Evolutionary conservation across 129 eudicot genomes (phyloP).

Genomic region (Sambucus nigra): DNA sequence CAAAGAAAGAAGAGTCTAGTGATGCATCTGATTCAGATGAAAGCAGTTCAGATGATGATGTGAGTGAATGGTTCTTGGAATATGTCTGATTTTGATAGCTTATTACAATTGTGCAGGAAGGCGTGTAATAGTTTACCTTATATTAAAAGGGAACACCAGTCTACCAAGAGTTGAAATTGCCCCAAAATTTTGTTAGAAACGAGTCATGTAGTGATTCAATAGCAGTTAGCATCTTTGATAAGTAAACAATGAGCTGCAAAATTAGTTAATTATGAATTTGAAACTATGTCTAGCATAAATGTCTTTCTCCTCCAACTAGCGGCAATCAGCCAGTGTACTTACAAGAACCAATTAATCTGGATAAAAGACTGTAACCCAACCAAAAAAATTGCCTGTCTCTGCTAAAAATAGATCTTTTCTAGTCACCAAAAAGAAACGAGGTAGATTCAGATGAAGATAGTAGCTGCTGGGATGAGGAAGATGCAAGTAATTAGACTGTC

Average conservation of each 20-base stretch:
- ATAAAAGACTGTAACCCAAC: neutral
- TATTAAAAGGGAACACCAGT: too few relatives aligned
- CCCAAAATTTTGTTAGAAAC: too few relatives aligned
- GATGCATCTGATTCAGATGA: slow-evolving; percentile 17
- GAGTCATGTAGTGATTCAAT: neutral
- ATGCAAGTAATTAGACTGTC: neutral
- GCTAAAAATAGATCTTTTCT: neutral
- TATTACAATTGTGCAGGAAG: too few relatives aligned
- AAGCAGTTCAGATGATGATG: slow-evolving; percentile 13
- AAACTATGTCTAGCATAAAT: too few relatives aligned
- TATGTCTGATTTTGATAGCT: neutral
- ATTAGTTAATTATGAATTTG: too few relatives aligned
- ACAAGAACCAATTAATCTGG: neutral
- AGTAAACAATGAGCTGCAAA: too few relatives aligned
- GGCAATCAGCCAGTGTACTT: neutral
- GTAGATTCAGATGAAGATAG: slow-evolving; percentile 6
- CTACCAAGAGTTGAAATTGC: too few relatives aligned
- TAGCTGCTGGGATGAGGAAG: slow-evolving; percentile 8
- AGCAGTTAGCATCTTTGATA: too few relatives aligned
- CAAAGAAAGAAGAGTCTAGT: slow-evolving; percentile 3
- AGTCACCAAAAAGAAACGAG: neutral
- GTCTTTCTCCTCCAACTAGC: too few relatives aligned
- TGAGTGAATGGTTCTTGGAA: neutral
- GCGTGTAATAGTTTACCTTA: too few relatives aligned
- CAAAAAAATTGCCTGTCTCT: neutral